Conservation (phyloP, 805 yeast genomes). For the Candida dajiaensis region DNA sequence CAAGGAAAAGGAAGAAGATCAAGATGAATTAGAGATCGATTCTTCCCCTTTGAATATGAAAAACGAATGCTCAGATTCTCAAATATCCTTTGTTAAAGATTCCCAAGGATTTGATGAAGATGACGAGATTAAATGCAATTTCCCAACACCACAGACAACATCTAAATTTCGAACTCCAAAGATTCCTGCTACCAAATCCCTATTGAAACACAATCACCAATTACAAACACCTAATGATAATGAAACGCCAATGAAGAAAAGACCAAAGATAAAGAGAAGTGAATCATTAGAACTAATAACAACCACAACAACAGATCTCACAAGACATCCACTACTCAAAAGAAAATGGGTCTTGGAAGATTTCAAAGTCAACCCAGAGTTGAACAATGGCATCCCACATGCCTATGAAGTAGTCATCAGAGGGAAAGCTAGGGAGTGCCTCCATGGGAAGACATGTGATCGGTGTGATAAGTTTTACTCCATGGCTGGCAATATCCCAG, state of each 20-base stretch:
- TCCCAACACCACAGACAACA: slow-evolving; percentile 12
- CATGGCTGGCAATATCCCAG: slow-evolving; percentile 23
- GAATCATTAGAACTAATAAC: background rate
- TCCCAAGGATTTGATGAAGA: slow-evolving; percentile 7
- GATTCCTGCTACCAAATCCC: background rate
- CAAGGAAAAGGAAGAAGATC: background rate
- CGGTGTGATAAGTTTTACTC: slow-evolving; percentile 29
- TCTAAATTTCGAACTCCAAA: background rate
- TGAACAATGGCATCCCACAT: slow-evolving; percentile 21
- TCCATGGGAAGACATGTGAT: slow-evolving; percentile 30
- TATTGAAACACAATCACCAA: background rate
- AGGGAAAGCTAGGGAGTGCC: slow-evolving; percentile 27
- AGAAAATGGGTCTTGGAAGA: slow-evolving; percentile 34
- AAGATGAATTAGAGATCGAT: background rate
- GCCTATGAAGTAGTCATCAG: slow-evolving; percentile 32
- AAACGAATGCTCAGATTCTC: slow-evolving; percentile 1
- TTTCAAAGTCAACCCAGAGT: slow-evolving; percentile 30
- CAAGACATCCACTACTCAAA: slow-evolving; percentile 12
- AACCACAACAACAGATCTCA: slow-evolving; percentile 5
- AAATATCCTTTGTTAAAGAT: slow-evolving; percentile 2
- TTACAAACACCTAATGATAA: slow-evolving; percentile 14
- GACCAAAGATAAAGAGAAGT: slow-evolving; percentile 2
- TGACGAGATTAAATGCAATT: background rate
- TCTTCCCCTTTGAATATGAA: slow-evolving; percentile 10
- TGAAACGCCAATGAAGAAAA: slow-evolving; percentile 17